phyloP scores from a whole-genome alignment of 2,329 filamentous ascomycete species.

The Aureobasidium sp. region DNA sequence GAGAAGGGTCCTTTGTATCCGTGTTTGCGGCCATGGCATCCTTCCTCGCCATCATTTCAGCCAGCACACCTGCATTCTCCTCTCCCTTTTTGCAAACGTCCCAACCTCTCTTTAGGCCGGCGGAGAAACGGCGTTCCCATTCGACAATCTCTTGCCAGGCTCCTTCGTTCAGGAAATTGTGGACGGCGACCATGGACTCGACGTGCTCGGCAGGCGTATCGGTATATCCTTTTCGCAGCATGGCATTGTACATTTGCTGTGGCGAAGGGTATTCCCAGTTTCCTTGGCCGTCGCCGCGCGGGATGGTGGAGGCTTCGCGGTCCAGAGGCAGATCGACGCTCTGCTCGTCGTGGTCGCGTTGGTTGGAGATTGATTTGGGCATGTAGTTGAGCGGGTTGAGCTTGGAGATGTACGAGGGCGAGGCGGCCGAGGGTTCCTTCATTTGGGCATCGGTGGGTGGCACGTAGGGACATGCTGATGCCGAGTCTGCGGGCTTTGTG shows the following conservation, averaged over 20 bases:
- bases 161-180: constrained; percentile 97
- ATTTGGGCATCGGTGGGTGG: constrained; percentile 30
- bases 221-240: constrained; percentile 89
- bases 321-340: constrained; percentile 63
- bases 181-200: constrained; percentile 92
- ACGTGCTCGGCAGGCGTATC: constrained; percentile 91
- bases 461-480: constrained; percentile 44
- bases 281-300: constrained; percentile 63
- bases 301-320: constrained; percentile 81
- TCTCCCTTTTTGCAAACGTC: constrained; percentile 25
- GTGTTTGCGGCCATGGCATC: constrained; percentile 3
- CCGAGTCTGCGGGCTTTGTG: constrained; percentile 18
- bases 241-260: constrained; percentile 99
- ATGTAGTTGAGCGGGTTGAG: constrained; percentile 88
- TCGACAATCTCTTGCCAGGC: constrained; percentile 92
- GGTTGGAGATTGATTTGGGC: constrained; percentile 78
- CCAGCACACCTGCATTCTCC: constrained; percentile 23
- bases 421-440: constrained; percentile 23
- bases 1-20: constrained; percentile 51
- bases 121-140: constrained; percentile 81
- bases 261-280: constrained; percentile 98
- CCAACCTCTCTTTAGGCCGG: constrained; percentile 52
- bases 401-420: constrained; percentile 50
- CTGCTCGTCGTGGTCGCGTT: constrained; percentile 60
- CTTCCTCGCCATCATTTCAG: constrained; percentile 20